A percentile compares a stretch with the other conserved stretches of the same genome.
These are phyloP conservation scores for Didymella keratinophila DNA, from an alignment of 2,329 filamentous ascomycete species.

Conservation along the genomic window DNA sequence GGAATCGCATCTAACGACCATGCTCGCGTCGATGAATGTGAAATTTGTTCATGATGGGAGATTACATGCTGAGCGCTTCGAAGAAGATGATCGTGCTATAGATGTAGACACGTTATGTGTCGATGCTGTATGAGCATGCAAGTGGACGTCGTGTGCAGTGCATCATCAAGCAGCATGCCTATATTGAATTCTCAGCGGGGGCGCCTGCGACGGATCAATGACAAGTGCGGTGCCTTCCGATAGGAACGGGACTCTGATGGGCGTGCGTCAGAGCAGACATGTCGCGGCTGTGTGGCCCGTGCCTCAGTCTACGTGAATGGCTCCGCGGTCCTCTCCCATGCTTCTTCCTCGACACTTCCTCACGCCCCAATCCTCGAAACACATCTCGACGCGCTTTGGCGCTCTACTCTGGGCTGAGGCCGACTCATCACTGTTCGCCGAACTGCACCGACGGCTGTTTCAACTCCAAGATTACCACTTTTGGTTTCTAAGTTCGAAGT, in stretches of 20 bases:
- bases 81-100: background rate
- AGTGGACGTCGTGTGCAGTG: background rate
- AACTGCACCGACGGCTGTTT: conserved; percentile 22
- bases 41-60: background rate
- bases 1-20: background rate
- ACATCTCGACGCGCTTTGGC: conserved; percentile 25
- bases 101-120: conserved; percentile 5
- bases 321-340: conserved; percentile 27
- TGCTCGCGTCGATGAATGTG: background rate
- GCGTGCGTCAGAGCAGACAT: conserved; percentile 18
- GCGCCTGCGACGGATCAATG: conserved; percentile 9
- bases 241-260: conserved; percentile 14
- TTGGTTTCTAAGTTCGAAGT: conserved; percentile 29
- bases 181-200: background rate
- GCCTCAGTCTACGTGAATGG: conserved; percentile 29
- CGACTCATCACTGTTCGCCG: conserved; percentile 29
- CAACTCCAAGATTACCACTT: conserved; percentile 23
- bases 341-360: conserved; percentile 37
- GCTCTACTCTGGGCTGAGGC: conserved; percentile 15
- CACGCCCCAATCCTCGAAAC: conserved; percentile 32
- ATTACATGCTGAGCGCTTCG: background rate
- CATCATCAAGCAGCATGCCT: background rate
- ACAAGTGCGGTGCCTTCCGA: conserved; percentile 14
- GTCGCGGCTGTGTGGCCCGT: conserved; percentile 5
- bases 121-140: conserved; percentile 1